Percentiles rank a stretch among this genome's conserved stretches.
These are phyloP conservation scores for Puccinia sorghi DNA, from an alignment of 1,284 basidiomycete genomes.

Conservation along the genomic window DNA sequence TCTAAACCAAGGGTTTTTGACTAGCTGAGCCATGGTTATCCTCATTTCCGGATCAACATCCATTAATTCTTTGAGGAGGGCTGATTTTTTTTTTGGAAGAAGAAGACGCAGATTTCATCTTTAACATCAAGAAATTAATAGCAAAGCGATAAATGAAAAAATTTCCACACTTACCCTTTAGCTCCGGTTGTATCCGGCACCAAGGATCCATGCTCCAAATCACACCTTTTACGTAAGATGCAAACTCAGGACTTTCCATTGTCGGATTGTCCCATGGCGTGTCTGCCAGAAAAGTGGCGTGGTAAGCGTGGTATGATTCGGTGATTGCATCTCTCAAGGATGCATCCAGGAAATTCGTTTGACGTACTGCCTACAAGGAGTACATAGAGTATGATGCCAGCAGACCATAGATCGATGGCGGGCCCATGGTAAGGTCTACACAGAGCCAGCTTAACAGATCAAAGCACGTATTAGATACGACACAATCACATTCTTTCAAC, in stretches of 20 bases:
- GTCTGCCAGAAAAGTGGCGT: conserved; percentile 62
- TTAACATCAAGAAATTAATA: not conserved
- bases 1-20: conserved; percentile 75
- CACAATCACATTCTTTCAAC: not conserved
- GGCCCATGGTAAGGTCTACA: conserved; percentile 75
- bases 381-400: conserved; percentile 94
- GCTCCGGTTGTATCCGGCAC: conserved; percentile 68
- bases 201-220: conserved; percentile 71
- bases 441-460: conserved; percentile 25
- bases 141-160: not conserved
- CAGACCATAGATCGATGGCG: conserved; percentile 92
- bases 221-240: conserved; percentile 72
- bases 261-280: conserved; percentile 99
- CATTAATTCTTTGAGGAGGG: conserved; percentile 64
- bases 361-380: conserved; percentile 69
- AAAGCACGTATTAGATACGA: not conserved
- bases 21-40: conserved; percentile 70
- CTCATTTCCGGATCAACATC: conserved; percentile 71
- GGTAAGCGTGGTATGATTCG: not conserved
- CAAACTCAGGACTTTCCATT: conserved; percentile 72
- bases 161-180: conserved; percentile 58
- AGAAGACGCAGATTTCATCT: not conserved
- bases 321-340: not conserved
- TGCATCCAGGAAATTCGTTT: not conserved
- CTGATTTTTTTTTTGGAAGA: conserved; percentile 41